Conservation (phyloP, 495 filamentous ascomycete species). For the Cercophora newfieldiana region DNA sequence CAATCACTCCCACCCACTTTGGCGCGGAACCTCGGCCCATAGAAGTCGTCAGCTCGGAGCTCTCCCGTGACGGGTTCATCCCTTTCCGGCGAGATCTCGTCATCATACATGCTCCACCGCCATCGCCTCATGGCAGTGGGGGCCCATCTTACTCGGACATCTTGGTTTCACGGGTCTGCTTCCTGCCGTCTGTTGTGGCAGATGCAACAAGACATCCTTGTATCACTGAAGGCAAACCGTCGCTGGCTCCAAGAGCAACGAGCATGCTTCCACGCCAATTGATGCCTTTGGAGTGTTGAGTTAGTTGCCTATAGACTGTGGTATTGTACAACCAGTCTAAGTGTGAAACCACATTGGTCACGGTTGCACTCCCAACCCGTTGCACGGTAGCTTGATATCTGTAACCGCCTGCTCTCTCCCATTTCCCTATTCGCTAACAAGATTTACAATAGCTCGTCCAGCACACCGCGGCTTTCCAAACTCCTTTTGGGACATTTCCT, state of each 20-base stretch:
- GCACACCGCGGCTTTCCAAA: neutral
- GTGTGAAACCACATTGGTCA: neutral
- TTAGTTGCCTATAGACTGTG: too few relatives aligned
- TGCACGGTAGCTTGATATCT: neutral
- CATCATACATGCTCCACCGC: neutral
- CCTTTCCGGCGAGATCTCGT: constrained; percentile 4
- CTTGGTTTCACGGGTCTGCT: neutral
- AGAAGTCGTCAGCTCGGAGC: neutral
- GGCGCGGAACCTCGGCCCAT: neutral
- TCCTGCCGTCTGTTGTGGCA: neutral
- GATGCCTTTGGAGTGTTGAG: neutral
- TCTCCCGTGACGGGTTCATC: neutral
- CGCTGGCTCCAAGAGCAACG: neutral
- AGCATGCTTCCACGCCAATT: neutral
- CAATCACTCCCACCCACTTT: neutral
- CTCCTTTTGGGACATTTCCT: neutral
- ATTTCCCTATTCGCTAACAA: constrained; percentile 2
- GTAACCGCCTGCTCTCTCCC: neutral
- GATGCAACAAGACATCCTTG: neutral
- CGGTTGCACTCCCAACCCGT: neutral
- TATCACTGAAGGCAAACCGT: neutral
- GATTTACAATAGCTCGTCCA: constrained; percentile 1
- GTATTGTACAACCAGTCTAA: too few relatives aligned
- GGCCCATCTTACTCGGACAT: neutral
- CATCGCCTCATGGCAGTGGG: neutral